A percentile compares a stretch with the other conserved stretches of the same genome.
Evolutionary conservation across 139 green algal species (phyloP).

Genomic region (Ettlia oleoabundans): DNA sequence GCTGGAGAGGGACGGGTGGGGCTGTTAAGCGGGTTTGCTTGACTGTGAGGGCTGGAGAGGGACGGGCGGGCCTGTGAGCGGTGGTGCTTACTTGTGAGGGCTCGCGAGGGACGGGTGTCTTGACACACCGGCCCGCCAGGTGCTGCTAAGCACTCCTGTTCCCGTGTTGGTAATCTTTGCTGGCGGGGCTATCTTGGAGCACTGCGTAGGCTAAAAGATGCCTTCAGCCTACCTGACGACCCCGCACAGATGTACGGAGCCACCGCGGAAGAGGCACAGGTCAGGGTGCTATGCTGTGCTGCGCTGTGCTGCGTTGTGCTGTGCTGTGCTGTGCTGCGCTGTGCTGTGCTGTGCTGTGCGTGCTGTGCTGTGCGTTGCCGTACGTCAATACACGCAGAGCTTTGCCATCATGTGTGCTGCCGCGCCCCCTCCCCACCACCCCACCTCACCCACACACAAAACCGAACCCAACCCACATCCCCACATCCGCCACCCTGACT

Average conservation of each 20-base stretch:
- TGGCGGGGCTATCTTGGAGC: not conserved
- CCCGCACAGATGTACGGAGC: slow-evolving; percentile 30
- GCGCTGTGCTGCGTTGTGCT: too few species aligned
- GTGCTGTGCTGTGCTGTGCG: not conserved
- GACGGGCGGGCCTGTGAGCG: too few species aligned
- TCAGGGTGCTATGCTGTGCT: too few species aligned
- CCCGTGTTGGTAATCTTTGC: not conserved
- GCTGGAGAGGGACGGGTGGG: too few species aligned
- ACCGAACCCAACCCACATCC: not conserved
- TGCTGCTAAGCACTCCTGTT: too few species aligned
- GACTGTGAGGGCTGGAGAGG: too few species aligned
- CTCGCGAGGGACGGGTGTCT: too few species aligned
- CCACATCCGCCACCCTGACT: not conserved
- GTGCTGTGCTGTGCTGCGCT: too few species aligned
- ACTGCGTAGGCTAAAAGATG: slow-evolving; percentile 11
- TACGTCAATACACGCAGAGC: not conserved
- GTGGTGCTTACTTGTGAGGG: too few species aligned
- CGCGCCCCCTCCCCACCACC: not conserved
- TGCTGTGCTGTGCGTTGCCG: not conserved
- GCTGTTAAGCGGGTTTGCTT: too few species aligned
- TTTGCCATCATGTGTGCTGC: not conserved
- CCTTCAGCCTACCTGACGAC: slow-evolving; percentile 2
- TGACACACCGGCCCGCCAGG: too few species aligned
- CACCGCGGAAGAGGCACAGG: slow-evolving; percentile 36
- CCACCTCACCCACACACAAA: not conserved